Base-by-base conservation (phyloP, 306 rosid species). In the Ormosia emarginata region DNA sequence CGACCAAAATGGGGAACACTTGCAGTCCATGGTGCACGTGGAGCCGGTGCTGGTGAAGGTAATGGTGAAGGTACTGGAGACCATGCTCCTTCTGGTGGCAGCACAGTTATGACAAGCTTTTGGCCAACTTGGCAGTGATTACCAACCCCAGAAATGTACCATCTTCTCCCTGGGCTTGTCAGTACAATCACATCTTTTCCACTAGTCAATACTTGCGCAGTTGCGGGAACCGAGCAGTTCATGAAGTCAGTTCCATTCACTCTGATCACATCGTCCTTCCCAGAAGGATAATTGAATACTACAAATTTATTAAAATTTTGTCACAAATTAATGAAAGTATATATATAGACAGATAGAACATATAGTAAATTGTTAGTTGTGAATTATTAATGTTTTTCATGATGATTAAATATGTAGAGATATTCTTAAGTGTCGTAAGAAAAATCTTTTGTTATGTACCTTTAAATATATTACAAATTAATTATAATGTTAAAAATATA, bases 181-280 rank as follows among this genome's bases (percentile, higher is more conserved):
- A 84, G 2, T 13, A 10, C 7, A 46, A 84, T 5, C 1, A 3
- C 17, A 40, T 79, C 81, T 5, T 67, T 2, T 37, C 87, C 87
- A 24, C 78, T 47, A 0, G 4, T 59, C 39, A 39, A 30, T 11
- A 32, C 73, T 10, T 18, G 11, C 57, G 73, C 8, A 9, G 8
- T 4, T 6, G 6, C 7, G 37, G 81, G 74, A 59, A 74, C 34
- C 1, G 14, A 7, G 29, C 87, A 84, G n/a, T 65, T 67, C 33
- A 3, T 8, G 44, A 84, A 79, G 17, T 79, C 81, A 2, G 43
- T 67, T 58, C 81, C 81, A 18, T 37, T 74, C 41, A 84, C 87
- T 30, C 36, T 58, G 59, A 57, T 46, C 46, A 84, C 84, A 52
- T 40, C 79, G 84, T 74, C 67, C 68, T 58, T 24, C 17, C 68